A percentile compares a stretch with the other conserved stretches of the same genome.
Conservation (phyloP, 2,329 filamentous ascomycete genomes). For the Huntiella omanensis region DNA sequence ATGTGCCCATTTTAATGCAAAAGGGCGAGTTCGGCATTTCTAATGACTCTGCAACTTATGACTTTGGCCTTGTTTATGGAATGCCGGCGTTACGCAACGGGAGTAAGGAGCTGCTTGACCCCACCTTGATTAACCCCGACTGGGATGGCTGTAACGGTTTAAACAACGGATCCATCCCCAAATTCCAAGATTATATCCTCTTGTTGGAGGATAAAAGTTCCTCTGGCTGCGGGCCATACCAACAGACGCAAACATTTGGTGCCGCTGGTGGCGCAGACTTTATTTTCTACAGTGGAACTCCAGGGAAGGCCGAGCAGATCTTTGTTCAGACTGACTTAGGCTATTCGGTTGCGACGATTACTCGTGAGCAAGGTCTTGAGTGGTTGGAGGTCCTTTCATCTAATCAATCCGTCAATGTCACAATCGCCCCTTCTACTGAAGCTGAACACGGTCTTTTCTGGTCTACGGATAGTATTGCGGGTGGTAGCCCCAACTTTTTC, state of each 20-base stretch:
- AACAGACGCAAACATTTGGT: neutral
- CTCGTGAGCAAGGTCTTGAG: neutral
- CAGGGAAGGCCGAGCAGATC: neutral
- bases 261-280: neutral
- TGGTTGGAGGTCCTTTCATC: neutral
- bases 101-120: neutral
- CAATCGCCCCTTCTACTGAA: neutral
- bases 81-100: neutral
- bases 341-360: neutral
- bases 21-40: neutral
- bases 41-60: neutral
- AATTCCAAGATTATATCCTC: neutral
- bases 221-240: neutral
- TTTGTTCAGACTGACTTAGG: neutral
- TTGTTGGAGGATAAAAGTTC: neutral
- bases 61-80: neutral
- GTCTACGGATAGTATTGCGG: constrained; percentile 16
- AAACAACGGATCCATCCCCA: neutral
- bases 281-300: neutral
- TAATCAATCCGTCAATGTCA: neutral
- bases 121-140: neutral
- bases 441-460: constrained; percentile 24
- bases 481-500: constrained; percentile 20
- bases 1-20: neutral
- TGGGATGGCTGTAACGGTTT: neutral